phyloP scores from a whole-genome alignment of 176 grass and related monocot genomes.

The Zizania latifolia region DNA sequence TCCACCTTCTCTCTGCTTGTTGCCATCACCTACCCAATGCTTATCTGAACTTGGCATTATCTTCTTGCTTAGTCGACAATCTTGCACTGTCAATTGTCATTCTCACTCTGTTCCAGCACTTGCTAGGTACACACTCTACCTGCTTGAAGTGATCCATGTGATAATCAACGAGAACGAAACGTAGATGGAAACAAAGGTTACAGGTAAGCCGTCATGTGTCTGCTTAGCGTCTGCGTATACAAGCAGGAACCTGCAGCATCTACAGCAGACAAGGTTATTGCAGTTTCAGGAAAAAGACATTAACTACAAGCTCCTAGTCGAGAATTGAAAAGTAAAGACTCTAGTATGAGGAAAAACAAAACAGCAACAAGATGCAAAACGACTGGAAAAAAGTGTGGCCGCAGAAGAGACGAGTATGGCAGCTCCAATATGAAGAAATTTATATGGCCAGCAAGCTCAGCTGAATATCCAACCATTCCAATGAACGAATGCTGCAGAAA shows the following conservation, averaged over 20 bases:
- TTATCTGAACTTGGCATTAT: constrained; percentile 32
- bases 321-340: no score
- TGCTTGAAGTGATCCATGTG: neutral
- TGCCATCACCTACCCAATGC: constrained; percentile 6
- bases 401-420: no score
- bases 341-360: no score
- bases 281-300: no score
- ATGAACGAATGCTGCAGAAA: neutral
- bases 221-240: neutral
- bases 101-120: neutral
- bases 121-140: neutral
- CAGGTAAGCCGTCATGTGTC: neutral
- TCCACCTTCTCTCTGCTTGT: neutral
- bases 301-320: no score
- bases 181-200: neutral
- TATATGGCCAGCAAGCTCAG: no score
- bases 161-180: neutral
- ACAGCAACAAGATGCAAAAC: no score
- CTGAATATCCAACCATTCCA: no score
- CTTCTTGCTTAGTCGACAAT: constrained; percentile 12
- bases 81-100: neutral
- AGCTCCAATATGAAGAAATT: no score
- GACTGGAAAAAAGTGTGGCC: no score
- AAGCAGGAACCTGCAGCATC: neutral
- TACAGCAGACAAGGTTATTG: neutral